These are phyloP conservation scores for Coelastrella sp. DNA, from an alignment of 139 green algal genomes.

Conservation along the genomic window DNA sequence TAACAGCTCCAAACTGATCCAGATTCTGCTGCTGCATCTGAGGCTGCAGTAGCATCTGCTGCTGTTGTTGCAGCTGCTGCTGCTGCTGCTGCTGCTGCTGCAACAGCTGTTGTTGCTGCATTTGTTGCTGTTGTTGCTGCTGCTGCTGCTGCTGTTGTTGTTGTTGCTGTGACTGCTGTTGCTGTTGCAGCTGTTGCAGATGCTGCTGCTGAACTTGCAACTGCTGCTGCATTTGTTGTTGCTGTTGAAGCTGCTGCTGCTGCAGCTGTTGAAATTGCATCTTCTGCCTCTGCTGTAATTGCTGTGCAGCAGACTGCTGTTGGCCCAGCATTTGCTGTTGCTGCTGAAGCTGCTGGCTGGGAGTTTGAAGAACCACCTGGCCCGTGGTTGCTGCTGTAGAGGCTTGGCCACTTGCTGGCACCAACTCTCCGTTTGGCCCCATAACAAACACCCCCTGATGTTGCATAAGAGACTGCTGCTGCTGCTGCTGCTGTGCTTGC, in stretches of 20 bases:
- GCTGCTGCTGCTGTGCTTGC: constrained; percentile 33
- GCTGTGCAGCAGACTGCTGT: constrained; percentile 8
- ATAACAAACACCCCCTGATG: constrained; percentile 43
- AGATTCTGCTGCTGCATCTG: not conserved
- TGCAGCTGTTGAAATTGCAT: not conserved
- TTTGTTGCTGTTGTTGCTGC: not conserved
- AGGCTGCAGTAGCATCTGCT: not conserved
- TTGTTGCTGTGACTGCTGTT: not conserved
- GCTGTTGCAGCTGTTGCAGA: not conserved
- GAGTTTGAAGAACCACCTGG: not conserved
- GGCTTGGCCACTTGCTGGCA: constrained; percentile 18
- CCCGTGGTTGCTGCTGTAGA: too few relatives aligned
- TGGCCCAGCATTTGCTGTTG: not conserved
- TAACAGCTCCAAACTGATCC: not conserved
- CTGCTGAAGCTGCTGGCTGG: not conserved
- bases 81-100: constrained; percentile 2
- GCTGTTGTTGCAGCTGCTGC: not conserved
- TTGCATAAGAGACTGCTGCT: not conserved
- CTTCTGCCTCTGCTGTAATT: not conserved
- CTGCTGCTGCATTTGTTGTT: constrained; percentile 1
- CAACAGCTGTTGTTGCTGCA: constrained; percentile 18
- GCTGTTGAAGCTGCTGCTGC: not conserved
- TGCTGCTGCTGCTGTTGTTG: not conserved
- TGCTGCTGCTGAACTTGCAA: not conserved
- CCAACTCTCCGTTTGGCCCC: constrained; percentile 9